phyloP scores from a whole-genome alignment of 2,329 filamentous ascomycete genomes.

The Tothia fuscella region DNA sequence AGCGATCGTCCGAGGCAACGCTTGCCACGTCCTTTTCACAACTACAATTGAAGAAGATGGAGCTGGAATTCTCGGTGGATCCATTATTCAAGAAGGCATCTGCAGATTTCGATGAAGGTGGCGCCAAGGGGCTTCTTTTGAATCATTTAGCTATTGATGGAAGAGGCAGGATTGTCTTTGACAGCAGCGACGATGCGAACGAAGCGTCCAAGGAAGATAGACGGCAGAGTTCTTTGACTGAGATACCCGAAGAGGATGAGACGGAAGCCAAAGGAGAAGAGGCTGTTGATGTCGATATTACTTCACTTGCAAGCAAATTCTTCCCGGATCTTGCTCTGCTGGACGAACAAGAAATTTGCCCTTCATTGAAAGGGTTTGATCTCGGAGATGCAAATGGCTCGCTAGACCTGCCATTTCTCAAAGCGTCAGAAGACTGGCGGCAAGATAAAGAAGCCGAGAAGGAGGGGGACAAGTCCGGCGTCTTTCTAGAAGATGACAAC shows the following conservation, averaged over 20 bases:
- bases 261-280: slow-evolving; percentile 13
- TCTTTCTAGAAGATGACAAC: slow-evolving; percentile 80
- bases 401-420: slow-evolving; percentile 83
- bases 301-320: slow-evolving; percentile 63
- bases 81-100: slow-evolving; percentile 99
- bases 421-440: slow-evolving; percentile 76
- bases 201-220: slow-evolving; percentile 37
- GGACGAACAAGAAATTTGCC: slow-evolving; percentile 84
- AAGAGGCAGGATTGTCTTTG: slow-evolving; percentile 88
- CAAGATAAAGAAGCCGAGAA: slow-evolving; percentile 47
- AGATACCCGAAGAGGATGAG: slow-evolving; percentile 30
- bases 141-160: slow-evolving; percentile 96
- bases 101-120: slow-evolving; percentile 95
- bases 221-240: slow-evolving; percentile 33
- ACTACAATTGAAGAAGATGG: slow-evolving; percentile 91
- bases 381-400: slow-evolving; percentile 76
- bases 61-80: slow-evolving; percentile 91
- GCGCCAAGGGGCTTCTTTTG: slow-evolving; percentile 84
- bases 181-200: slow-evolving; percentile 80
- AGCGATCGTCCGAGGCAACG: slow-evolving; percentile 70
- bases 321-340: slow-evolving; percentile 69
- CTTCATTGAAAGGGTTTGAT: slow-evolving; percentile 87
- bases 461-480: slow-evolving; percentile 55
- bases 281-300: slow-evolving; percentile 68
- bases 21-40: slow-evolving; percentile 79